phyloP scores from a whole-genome alignment of 2,329 filamentous ascomycete species.

The Fusarium transvaalense region DNA sequence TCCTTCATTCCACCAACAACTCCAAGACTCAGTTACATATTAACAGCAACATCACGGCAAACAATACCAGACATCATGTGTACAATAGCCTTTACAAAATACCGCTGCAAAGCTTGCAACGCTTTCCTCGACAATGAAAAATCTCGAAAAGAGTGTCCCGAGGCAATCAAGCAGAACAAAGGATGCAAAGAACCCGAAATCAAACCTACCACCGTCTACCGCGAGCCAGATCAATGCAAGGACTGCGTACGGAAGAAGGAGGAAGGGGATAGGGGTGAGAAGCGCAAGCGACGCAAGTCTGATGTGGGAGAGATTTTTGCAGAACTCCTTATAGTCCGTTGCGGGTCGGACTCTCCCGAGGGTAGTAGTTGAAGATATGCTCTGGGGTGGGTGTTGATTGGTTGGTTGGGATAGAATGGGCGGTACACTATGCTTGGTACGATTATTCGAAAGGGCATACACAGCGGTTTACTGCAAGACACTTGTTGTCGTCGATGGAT shows the following conservation, averaged over 20 bases:
- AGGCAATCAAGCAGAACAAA: neutral
- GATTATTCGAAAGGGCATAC: too few relatives aligned
- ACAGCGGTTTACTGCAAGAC: too few relatives aligned
- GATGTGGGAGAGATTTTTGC: too few relatives aligned
- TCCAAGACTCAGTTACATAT: neutral
- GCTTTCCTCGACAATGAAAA: neutral
- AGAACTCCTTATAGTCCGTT: too few relatives aligned
- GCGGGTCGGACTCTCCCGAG: too few relatives aligned
- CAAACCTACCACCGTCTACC: neutral
- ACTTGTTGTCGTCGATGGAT: too few relatives aligned
- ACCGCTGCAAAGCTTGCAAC: neutral
- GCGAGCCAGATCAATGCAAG: neutral
- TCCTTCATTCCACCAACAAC: neutral
- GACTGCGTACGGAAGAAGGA: neutral
- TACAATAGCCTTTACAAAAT: constrained; percentile 5
- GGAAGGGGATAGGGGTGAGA: neutral
- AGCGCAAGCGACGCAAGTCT: neutral
- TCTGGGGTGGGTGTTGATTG: too few relatives aligned
- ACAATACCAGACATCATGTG: neutral
- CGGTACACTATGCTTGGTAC: neutral
- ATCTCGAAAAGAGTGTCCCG: neutral
- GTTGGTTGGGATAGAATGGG: neutral
- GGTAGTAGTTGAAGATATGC: too few relatives aligned
- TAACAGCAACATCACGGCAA: too few relatives aligned
- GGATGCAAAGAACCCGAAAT: neutral